Evolutionary conservation across 805 yeast species (phyloP).

Genomic region (Wickerhamomyces subpelliculosus): DNA sequence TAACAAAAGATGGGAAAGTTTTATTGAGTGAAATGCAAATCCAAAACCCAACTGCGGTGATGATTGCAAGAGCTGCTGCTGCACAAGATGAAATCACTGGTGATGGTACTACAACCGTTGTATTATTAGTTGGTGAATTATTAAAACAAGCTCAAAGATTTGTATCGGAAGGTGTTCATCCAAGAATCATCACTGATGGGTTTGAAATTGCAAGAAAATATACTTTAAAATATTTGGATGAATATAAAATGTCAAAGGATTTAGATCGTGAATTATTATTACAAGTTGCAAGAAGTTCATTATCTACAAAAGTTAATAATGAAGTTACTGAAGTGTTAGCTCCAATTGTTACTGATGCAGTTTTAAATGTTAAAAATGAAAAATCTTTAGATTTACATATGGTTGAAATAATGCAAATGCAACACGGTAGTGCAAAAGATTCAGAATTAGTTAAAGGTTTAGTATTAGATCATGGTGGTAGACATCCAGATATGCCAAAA

Average conservation of each 20-base stretch:
- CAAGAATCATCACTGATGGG: constrained; percentile 90
- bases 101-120: constrained; percentile 97
- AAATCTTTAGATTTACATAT: constrained; percentile 80
- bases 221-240: constrained; percentile 60
- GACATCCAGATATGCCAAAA: constrained; percentile 99
- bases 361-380: constrained; percentile 60
- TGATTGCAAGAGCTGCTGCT: constrained; percentile 95
- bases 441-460: constrained; percentile 81
- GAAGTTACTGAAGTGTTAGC: constrained; percentile 76
- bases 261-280: constrained; percentile 81
- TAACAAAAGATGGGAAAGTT: constrained; percentile 96
- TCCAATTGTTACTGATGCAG: constrained; percentile 96
- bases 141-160: constrained; percentile 91
- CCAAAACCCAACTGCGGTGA: constrained; percentile 82
- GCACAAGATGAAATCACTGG: constrained; percentile 99
- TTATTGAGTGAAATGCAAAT: constrained; percentile 94
- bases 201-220: constrained; percentile 84
- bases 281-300: constrained; percentile 87
- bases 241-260: constrained; percentile 52
- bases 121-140: constrained; percentile 87
- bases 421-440: constrained; percentile 79
- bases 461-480: constrained; percentile 95
- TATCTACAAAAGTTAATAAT: constrained; percentile 76
- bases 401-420: constrained; percentile 99
- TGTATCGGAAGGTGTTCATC: constrained; percentile 91